Percentiles rank a stretch among this genome's conserved stretches.
Evolutionary conservation across 257 asterid species (phyloP).

Genomic region (Solanum acaule): DNA sequence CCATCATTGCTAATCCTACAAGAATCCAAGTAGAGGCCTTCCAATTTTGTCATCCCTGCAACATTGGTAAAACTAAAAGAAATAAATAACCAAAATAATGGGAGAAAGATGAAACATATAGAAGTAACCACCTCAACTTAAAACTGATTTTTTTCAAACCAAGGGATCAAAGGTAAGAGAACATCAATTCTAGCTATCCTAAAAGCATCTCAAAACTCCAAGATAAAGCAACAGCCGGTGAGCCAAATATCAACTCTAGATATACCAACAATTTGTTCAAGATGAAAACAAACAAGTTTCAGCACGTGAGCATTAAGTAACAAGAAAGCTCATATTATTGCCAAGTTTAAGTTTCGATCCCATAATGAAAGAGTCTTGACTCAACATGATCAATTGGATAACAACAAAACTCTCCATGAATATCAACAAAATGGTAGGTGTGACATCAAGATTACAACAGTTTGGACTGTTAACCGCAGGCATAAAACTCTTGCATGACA

Average conservation of each 20-base stretch:
- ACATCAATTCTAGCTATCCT: neutral
- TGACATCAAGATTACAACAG: neutral
- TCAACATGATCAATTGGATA: neutral
- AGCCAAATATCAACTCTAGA: neutral
- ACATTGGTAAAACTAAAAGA: neutral
- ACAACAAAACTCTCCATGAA: neutral
- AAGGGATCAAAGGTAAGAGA: neutral
- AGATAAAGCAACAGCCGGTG: neutral
- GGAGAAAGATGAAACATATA: neutral
- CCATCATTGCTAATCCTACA: conserved; percentile 4
- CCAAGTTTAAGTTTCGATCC: neutral
- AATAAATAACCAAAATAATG: neutral
- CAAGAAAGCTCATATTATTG: neutral
- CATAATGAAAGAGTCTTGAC: neutral
- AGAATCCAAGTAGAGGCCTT: conserved; percentile 6
- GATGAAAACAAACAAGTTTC: neutral
- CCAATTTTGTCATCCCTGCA: conserved; percentile 4
- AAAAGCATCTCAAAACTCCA: neutral
- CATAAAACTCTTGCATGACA: neutral
- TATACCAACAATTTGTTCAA: neutral
- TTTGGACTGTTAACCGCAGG: neutral
- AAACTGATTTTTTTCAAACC: neutral
- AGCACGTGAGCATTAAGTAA: neutral
- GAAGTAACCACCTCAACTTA: neutral
- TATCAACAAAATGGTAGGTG: neutral